Base-by-base conservation (phyloP, 768 basidiomycete species). In the Pisolithus tinctorius region DNA sequence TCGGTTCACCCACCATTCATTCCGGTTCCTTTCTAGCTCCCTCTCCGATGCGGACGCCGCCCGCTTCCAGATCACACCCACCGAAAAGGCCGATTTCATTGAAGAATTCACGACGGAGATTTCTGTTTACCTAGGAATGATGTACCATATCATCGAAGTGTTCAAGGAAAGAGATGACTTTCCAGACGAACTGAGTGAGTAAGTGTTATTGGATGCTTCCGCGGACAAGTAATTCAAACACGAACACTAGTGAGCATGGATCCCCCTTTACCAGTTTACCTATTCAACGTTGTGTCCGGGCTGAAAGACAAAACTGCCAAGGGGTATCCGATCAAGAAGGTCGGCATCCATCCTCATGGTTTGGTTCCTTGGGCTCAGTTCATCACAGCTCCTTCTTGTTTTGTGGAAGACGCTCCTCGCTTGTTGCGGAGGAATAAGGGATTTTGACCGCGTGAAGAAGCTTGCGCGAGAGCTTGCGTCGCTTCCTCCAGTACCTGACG, bases 241-340 rank as follows among this genome's bases (percentile, higher is more conserved):
- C n/a, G 38, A 44, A 45, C 48, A 26, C 11, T 56, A 97, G 95
- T 99, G 94, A 88, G 87, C 58, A 76, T 95, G 70, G 91, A 95
- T 44, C 94, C 94, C 11, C 94, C 96, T 11, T 71, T 98, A 20
- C 94, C 95, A 1, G 84, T 95, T 6, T 93, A 93, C 62, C 74
- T 98, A 16, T 91, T 96, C 72, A 86, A 86, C 49, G 79, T 93
- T 43, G 85, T 97, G n/a, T 85, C 92, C 23, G 83, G 85, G 39
- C 72, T 97, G 39, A 84, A 91, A 58, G 95, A 98, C 66, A 92
- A 93, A 71, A 88, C 87, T 62, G 88, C 92, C 2, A 93, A 90
- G 63, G 91, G 91, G 5, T 99, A 96, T 69, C 96, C 96, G 0
- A 88, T 96, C 60, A 99, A 98, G 72, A 97, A 97, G 80, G 93